A percentile compares a stretch with the other conserved stretches of the same genome.
Evolutionary conservation across 441 rosid genomes (phyloP).

Genomic region (Dalechampia spathulata): DNA sequence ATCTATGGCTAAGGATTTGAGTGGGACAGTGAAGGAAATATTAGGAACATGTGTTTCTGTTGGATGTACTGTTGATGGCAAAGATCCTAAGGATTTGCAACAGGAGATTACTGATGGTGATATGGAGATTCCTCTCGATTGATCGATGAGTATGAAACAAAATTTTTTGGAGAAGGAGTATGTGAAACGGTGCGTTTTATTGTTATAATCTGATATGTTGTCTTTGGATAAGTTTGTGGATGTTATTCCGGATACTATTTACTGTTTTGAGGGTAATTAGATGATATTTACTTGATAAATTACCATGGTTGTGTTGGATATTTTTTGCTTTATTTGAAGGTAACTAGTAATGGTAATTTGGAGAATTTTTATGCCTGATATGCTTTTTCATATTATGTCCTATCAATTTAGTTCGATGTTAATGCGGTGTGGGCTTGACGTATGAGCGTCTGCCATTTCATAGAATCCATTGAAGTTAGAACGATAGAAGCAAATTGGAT

Average conservation of each 20-base stretch:
- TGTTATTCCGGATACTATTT: not conserved
- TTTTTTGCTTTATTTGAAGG: too few relatives aligned
- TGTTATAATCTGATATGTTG: not conserved
- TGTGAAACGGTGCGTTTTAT: constrained; percentile 1
- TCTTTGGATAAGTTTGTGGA: not conserved
- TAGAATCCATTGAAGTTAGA: too few relatives aligned
- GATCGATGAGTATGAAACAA: too few relatives aligned
- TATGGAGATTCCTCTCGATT: constrained; percentile 48
- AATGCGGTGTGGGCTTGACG: too few relatives aligned
- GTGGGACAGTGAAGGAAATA: constrained; percentile 72
- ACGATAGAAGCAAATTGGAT: too few relatives aligned
- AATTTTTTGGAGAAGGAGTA: not conserved
- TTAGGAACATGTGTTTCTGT: constrained; percentile 77
- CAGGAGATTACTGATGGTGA: constrained; percentile 68
- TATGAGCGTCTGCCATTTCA: too few relatives aligned
- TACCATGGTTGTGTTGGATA: too few relatives aligned
- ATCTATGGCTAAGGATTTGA: constrained; percentile 70
- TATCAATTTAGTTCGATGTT: too few relatives aligned
- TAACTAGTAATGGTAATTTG: too few relatives aligned
- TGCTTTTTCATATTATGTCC: too few relatives aligned
- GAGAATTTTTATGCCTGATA: too few relatives aligned
- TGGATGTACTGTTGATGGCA: constrained; percentile 78
- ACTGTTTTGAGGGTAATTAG: constrained; percentile 9
- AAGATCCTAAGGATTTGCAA: constrained; percentile 68
- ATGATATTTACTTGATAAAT: too few relatives aligned